Conservation (phyloP, 2,329 filamentous ascomycete genomes). For the Diplodia seriata region DNA sequence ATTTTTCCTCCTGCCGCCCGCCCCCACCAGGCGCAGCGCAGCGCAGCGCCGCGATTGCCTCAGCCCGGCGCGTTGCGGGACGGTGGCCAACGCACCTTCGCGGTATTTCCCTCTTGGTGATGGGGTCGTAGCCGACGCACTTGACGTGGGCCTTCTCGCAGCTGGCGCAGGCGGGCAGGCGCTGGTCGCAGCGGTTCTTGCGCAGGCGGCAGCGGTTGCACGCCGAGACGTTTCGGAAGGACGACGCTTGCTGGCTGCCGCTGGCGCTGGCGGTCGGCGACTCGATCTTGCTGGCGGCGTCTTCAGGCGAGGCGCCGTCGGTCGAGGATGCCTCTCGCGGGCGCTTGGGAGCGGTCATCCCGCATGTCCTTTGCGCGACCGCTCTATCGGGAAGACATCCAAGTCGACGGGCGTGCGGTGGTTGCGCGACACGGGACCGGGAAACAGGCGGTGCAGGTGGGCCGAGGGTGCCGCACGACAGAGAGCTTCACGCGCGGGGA, state of each 20-base stretch:
- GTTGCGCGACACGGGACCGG: constrained; percentile 20
- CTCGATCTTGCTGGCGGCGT: constrained; percentile 38
- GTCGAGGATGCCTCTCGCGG: constrained; percentile 47
- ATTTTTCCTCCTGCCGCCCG: constrained; percentile 26
- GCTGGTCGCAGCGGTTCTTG: constrained; percentile 96
- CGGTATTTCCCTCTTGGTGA: constrained; percentile 94
- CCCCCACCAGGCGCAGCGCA: constrained; percentile 20
- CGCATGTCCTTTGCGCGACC: constrained; percentile 34
- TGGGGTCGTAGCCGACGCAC: constrained; percentile 95
- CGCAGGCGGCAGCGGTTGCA: constrained; percentile 91
- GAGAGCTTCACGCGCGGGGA: constrained; percentile 14
- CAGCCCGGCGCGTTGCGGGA: background rate
- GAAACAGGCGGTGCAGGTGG: constrained; percentile 14
- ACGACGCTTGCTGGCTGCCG: constrained; percentile 39
- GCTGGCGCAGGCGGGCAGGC: constrained; percentile 85
- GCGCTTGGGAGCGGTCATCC: constrained; percentile 50
- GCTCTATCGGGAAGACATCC: constrained; percentile 28
- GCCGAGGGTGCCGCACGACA: constrained; percentile 18
- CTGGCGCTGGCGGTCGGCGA: constrained; percentile 41
- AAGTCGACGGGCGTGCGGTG: constrained; percentile 16
- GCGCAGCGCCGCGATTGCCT: background rate
- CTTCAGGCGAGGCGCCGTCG: constrained; percentile 38
- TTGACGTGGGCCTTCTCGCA: constrained; percentile 92
- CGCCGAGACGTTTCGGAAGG: constrained; percentile 73
- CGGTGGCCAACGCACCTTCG: constrained; percentile 60